Percentiles rank a stretch among this genome's conserved stretches.
Conservation (phyloP, 306 rosid genomes). For the Lupinus albus region DNA sequence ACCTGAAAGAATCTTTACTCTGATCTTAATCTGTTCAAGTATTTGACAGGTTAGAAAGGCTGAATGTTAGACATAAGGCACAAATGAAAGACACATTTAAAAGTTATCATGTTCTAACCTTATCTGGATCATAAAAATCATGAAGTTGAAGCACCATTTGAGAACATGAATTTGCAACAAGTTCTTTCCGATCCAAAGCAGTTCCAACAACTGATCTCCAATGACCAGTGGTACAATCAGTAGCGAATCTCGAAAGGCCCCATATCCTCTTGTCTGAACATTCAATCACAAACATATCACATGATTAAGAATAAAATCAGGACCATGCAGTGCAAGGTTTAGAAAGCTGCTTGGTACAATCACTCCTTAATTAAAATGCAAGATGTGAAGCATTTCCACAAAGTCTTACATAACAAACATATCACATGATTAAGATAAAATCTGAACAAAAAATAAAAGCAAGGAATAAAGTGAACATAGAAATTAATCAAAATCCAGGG, state of each 20-base stretch:
- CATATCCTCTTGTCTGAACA: conserved; percentile 56
- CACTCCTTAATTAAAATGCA: not conserved
- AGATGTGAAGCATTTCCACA: conserved; percentile 18
- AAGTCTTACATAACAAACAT: not conserved
- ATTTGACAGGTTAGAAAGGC: conserved; percentile 7
- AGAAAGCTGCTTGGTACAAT: not conserved
- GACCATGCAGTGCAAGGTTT: not conserved
- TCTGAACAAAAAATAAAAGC: not conserved
- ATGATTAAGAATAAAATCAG: too few species aligned
- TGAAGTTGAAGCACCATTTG: conserved; percentile 65
- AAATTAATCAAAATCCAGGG: not conserved
- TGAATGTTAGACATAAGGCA: conserved; percentile 23
- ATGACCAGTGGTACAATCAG: conserved; percentile 54
- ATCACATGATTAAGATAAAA: not conserved
- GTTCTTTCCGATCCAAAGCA: conserved; percentile 54
- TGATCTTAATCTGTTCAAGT: conserved; percentile 58
- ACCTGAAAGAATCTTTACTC: conserved; percentile 58
- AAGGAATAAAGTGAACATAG: not conserved
- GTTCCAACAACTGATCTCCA: conserved; percentile 49
- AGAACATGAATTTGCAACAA: conserved; percentile 64
- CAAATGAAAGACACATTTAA: conserved; percentile 10
- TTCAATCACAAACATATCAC: too few species aligned
- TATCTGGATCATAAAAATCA: conserved; percentile 65
- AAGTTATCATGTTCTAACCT: conserved; percentile 41
- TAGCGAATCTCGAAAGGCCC: conserved; percentile 56